Conservation (phyloP, 2,329 filamentous ascomycete genomes). For the Trichoderma polysporum region DNA sequence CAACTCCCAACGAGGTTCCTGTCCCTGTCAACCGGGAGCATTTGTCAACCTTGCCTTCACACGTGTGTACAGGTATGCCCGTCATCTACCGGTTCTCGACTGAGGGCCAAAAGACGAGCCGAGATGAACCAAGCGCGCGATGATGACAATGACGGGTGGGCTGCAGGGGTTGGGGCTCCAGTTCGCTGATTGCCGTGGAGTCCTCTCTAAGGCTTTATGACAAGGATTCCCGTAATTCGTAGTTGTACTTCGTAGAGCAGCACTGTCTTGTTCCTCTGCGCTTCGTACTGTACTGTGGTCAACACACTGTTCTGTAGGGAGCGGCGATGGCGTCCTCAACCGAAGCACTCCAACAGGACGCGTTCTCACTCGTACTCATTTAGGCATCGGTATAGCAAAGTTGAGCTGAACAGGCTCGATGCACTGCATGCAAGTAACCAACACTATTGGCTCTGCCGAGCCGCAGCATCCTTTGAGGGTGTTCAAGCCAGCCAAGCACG, state of each 20-base stretch:
- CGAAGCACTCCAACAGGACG: neutral
- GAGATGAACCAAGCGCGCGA: slow-evolving; percentile 16
- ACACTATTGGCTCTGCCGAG: neutral
- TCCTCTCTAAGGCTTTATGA: neutral
- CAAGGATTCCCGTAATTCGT: neutral
- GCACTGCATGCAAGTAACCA: neutral
- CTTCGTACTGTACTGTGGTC: neutral
- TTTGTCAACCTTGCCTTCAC: slow-evolving; percentile 2
- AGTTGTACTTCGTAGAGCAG: too few species aligned
- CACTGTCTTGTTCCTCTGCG: neutral
- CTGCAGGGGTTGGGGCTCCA: slow-evolving; percentile 11
- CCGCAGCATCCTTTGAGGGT: neutral
- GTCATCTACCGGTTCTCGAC: slow-evolving; percentile 10
- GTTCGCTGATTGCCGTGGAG: slow-evolving; percentile 17
- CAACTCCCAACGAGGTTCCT: neutral
- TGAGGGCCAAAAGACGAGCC: slow-evolving; percentile 2
- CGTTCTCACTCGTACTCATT: neutral
- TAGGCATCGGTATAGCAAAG: neutral
- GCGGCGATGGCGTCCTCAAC: neutral
- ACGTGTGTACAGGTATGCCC: neutral
- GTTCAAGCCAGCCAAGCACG: neutral
- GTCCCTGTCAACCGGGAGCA: neutral
- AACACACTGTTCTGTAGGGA: neutral
- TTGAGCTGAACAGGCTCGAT: neutral
- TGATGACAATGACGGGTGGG: slow-evolving; percentile 13